phyloP scores from a whole-genome alignment of 2,329 filamentous ascomycete genomes.

The Phialocephala subalpina region DNA sequence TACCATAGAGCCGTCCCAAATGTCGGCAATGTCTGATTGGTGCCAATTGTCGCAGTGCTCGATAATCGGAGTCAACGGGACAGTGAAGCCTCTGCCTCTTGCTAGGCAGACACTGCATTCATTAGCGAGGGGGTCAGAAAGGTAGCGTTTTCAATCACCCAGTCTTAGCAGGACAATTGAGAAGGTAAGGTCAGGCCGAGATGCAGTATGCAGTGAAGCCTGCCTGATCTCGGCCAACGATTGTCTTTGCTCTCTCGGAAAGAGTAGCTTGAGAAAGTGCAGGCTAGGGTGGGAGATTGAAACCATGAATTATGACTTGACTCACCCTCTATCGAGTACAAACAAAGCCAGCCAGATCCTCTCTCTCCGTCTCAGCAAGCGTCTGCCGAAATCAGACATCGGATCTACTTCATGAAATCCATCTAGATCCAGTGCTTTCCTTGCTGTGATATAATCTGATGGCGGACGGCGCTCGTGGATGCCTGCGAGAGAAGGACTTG shows the following conservation, averaged over 20 bases:
- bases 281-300: no score
- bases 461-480: slow-evolving; percentile 60
- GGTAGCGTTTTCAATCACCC: no score
- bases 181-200: no score
- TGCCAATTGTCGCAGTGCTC: slow-evolving; percentile 77
- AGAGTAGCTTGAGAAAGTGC: no score
- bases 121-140: no score
- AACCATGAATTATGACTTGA: neutral
- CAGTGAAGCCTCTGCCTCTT: slow-evolving; percentile 71
- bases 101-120: slow-evolving; percentile 76
- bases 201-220: no score
- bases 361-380: slow-evolving; percentile 70
- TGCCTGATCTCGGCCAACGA: no score
- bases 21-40: slow-evolving; percentile 66
- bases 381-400: slow-evolving; percentile 64
- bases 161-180: slow-evolving; percentile 46
- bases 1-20: slow-evolving; percentile 74
- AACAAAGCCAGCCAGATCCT: slow-evolving; percentile 76
- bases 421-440: slow-evolving; percentile 70
- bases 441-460: slow-evolving; percentile 74
- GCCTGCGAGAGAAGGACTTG: slow-evolving; percentile 53
- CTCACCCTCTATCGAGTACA: slow-evolving; percentile 72
- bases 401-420: slow-evolving; percentile 71
- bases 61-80: slow-evolving; percentile 71
- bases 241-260: no score